A percentile compares a stretch with the other conserved stretches of the same genome.
Conservation (phyloP, 169 alveolate genomes). For the Eimeria zaria region DNA sequence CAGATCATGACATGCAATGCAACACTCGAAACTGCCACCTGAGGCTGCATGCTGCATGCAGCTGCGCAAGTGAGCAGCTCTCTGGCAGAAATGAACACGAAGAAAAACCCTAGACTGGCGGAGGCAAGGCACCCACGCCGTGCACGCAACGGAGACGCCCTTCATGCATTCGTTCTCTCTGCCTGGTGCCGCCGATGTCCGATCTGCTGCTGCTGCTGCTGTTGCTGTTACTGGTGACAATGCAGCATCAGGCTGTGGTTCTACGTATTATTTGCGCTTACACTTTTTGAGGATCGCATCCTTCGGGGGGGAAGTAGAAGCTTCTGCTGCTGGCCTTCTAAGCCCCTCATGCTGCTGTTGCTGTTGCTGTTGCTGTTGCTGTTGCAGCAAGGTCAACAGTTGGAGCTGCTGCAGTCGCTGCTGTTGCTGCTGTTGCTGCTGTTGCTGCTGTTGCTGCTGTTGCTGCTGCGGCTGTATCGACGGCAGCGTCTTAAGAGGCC, state of each 20-base stretch:
- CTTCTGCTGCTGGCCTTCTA: conserved; percentile 52
- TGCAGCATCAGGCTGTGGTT: not conserved
- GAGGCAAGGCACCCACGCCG: not conserved
- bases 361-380: conserved; percentile 61
- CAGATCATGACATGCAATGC: not conserved
- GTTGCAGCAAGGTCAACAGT: conserved; percentile 58
- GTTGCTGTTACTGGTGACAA: not conserved
- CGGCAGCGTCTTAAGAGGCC: conserved; percentile 43
- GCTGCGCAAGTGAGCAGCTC: not conserved
- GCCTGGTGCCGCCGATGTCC: not conserved
- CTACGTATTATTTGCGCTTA: not conserved
- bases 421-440: conserved; percentile 55
- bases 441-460: not conserved
- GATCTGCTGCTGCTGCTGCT: not conserved
- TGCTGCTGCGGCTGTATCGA: conserved; percentile 24
- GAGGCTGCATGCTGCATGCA: not conserved
- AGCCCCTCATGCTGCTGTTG: conserved; percentile 56
- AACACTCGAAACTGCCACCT: not conserved
- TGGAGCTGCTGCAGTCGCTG: conserved; percentile 70
- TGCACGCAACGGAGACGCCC: not conserved
- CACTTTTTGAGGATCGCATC: conserved; percentile 57
- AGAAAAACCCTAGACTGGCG: not conserved
- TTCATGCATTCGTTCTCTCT: not conserved
- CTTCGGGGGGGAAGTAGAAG: conserved; percentile 53
- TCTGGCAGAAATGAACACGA: not conserved